A percentile compares a stretch with the other conserved stretches of the same genome.
Conservation (phyloP, 2,329 filamentous ascomycete species). For the Fusarium sp. region DNA sequence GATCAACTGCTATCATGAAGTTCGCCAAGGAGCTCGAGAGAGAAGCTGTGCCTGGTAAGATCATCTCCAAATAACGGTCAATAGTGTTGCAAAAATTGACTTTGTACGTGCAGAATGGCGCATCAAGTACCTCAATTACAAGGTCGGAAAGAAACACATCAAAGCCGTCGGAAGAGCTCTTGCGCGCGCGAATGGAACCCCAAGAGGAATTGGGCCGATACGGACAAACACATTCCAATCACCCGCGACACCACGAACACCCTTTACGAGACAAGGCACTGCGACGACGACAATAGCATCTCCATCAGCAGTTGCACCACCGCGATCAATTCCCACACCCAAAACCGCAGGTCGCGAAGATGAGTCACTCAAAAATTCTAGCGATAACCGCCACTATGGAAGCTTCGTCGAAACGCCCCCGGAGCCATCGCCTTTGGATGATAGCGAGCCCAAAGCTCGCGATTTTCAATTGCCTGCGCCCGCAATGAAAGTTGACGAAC, state of each 20-base stretch:
- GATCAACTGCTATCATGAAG: conserved; percentile 61
- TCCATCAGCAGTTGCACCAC: conserved; percentile 18
- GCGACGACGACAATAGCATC: conserved; percentile 16
- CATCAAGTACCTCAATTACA: conserved; percentile 94
- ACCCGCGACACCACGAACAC: conserved; percentile 39
- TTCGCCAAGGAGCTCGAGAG: conserved; percentile 84
- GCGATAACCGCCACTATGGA: conserved; percentile 61
- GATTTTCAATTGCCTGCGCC: conserved; percentile 66
- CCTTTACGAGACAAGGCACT: conserved; percentile 14
- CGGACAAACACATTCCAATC: conserved; percentile 47
- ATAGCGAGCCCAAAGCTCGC: conserved; percentile 37
- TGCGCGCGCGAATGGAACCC: conserved; percentile 67
- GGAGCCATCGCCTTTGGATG: conserved; percentile 41
- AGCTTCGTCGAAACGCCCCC: conserved; percentile 62
- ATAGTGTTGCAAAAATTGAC: conserved; percentile 14
- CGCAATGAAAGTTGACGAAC: conserved; percentile 57
- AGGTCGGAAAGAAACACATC: conserved; percentile 92
- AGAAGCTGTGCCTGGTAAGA: conserved; percentile 82
- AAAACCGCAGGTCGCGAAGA: conserved; percentile 49
- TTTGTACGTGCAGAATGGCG: conserved; percentile 75
- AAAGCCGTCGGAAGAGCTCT: conserved; percentile 83
- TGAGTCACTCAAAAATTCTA: conserved; percentile 55
- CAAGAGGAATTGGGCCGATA: conserved; percentile 52
- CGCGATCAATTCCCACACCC: conserved; percentile 37
- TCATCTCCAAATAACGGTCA: not conserved